Base-by-base conservation (phyloP, 768 basidiomycete species). In the Wakefieldia striispora region DNA sequence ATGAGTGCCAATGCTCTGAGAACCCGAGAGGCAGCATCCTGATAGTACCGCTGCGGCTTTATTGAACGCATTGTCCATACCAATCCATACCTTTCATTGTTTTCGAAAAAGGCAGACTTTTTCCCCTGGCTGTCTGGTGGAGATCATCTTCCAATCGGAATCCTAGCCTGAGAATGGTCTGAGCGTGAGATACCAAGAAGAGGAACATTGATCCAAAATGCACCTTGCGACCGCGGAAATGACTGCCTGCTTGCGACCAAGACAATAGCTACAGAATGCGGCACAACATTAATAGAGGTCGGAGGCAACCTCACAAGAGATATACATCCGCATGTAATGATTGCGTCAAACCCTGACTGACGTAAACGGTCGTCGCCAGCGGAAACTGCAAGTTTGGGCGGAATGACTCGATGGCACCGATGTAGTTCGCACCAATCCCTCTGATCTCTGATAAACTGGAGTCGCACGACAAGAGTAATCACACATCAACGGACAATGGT, bases 21-120 rank as follows among this genome's bases (percentile, higher is more conserved):
- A n/a, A 34, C n/a, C n/a, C n/a, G n/a, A n/a, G n/a, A n/a, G 23
- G 42, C 23, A 23, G 23, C 23, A 23, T 3, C n/a, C 26, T 33
- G 33, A 20, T 12, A n/a, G n/a, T n/a, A n/a, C 9, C 10, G 6
- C 3, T 40, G 26, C 11, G 37, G 29, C 24, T 58, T 56, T 50
- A n/a, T n/a, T n/a, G n/a, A 43, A 48, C 12, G 35, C 17, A 33
- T 33, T 17, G 24, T 19, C 5, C 33, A 16, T 16, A 16, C 14
- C 33, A 3, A 33, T 33, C n/a, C 7, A 13, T 16, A 16, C 29
- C 21, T 19, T 11, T 23, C 45, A 46, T 62, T 59, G 57, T 59
- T 36, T 47, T 51, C 48, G 56, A 20, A 54, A 59, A 56, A 51
- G 50, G 49, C 43, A 54, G 33, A 49, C 31, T 21, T 14, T 51